A percentile compares a stretch with the other conserved stretches of the same genome.
Evolutionary conservation across 768 basidiomycete species (phyloP).

Genomic region (Tylopilus vinaceipallidus): DNA sequence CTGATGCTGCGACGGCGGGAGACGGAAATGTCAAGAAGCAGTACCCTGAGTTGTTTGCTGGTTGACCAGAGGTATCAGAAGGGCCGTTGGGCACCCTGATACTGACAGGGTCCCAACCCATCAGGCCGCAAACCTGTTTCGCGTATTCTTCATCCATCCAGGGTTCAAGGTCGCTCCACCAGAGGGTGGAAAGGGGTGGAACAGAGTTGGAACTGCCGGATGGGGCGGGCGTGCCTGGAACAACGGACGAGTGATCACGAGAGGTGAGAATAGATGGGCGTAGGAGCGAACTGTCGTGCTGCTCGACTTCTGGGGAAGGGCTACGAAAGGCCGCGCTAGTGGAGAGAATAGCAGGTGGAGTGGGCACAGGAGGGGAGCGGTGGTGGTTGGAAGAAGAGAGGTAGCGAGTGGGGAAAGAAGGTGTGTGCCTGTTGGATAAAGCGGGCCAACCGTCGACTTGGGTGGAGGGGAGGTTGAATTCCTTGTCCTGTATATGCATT

Average conservation of each 20-base stretch:
- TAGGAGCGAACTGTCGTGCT: slow-evolving; percentile 9
- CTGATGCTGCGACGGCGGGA: slow-evolving; percentile 62
- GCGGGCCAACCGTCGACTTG: slow-evolving; percentile 31
- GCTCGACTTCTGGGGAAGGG: slow-evolving; percentile 23
- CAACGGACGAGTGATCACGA: slow-evolving; percentile 14
- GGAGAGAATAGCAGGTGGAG: slow-evolving; percentile 23
- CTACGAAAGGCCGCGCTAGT: slow-evolving; percentile 17
- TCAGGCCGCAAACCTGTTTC: slow-evolving; percentile 79
- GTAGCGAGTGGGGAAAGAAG: slow-evolving; percentile 22
- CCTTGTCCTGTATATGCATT: slow-evolving; percentile 36
- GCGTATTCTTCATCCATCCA: slow-evolving; percentile 99
- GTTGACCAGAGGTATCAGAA: slow-evolving; percentile 57
- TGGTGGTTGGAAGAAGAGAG: slow-evolving; percentile 47
- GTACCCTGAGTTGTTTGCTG: slow-evolving; percentile 82
- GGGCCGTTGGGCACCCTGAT: slow-evolving; percentile 70
- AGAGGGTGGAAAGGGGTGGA: slow-evolving; percentile 61
- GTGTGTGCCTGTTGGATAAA: slow-evolving; percentile 35
- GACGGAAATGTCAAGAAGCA: slow-evolving; percentile 86
- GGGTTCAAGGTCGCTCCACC: slow-evolving; percentile 86
- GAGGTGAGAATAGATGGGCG: slow-evolving; percentile 19
- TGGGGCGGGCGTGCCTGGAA: slow-evolving; percentile 19
- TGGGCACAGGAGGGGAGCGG: slow-evolving; percentile 35
- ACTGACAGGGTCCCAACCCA: slow-evolving; percentile 81
- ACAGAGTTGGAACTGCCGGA: slow-evolving; percentile 29
- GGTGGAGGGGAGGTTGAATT: slow-evolving; percentile 29